Conservation (phyloP, 2,329 filamentous ascomycete species). For the Podosphaera leucotricha region DNA sequence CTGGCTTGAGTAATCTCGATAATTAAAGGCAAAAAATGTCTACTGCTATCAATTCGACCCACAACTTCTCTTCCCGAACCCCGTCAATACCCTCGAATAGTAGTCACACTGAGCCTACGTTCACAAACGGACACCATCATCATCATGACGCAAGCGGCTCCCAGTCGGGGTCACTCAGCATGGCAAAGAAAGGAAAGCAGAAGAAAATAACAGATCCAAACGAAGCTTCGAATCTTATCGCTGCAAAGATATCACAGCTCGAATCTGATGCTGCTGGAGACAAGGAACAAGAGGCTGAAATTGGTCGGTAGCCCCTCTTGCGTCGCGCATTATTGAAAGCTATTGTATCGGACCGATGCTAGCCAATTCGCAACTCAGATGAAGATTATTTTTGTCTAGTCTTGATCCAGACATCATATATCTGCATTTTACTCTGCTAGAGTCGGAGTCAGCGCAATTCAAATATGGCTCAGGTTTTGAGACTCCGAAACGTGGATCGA, state of each 20-base stretch:
- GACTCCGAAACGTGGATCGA: background rate
- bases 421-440: background rate
- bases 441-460: background rate
- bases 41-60: conserved; percentile 16
- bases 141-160: conserved; percentile 22
- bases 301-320: conserved; percentile 37
- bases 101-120: conserved; percentile 11
- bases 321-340: background rate
- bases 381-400: background rate
- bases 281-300: conserved; percentile 88
- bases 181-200: conserved; percentile 55
- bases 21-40: conserved; percentile 11
- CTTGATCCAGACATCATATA: background rate
- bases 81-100: conserved; percentile 12
- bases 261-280: conserved; percentile 84
- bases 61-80: conserved; percentile 16
- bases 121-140: conserved; percentile 17
- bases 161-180: conserved; percentile 23
- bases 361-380: background rate
- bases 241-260: conserved; percentile 82
- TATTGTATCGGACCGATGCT: background rate
- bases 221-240: conserved; percentile 76
- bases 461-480: background rate
- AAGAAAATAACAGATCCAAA: conserved; percentile 69
- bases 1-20: background rate